phyloP scores from a whole-genome alignment of 1,284 basidiomycete genomes.

The Puccinia polysora region DNA sequence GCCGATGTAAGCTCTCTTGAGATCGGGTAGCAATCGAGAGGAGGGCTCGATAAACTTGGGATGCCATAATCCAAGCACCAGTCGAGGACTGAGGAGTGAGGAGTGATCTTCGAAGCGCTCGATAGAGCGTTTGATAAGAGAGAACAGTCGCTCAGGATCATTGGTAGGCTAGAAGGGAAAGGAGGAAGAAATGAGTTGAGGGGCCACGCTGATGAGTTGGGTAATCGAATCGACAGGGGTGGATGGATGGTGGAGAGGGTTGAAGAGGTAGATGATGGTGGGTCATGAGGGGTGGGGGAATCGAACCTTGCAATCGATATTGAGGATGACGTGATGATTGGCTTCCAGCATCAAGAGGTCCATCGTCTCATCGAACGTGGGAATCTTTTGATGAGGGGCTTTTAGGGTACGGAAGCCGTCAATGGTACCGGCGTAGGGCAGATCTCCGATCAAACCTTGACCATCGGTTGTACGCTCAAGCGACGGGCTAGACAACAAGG shows the following conservation, averaged over 20 bases:
- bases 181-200: no score
- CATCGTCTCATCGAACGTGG: conserved; percentile 77
- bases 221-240: neutral
- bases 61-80: conserved; percentile 86
- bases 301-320: conserved; percentile 56
- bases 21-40: conserved; percentile 69
- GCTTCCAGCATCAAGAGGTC: conserved; percentile 67
- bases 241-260: neutral
- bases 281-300: no score
- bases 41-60: conserved; percentile 79
- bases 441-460: conserved; percentile 52
- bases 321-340: conserved; percentile 77
- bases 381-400: conserved; percentile 68
- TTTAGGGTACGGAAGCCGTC: conserved; percentile 75
- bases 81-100: conserved; percentile 75
- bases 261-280: no score
- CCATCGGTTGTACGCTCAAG: conserved; percentile 60
- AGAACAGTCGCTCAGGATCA: conserved; percentile 78
- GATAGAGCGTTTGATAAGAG: conserved; percentile 73
- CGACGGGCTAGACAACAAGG: conserved; percentile 19
- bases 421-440: conserved; percentile 59
- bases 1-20: conserved; percentile 81
- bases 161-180: conserved; percentile 81
- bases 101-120: conserved; percentile 70
- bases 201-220: neutral